Evolutionary conservation across 177 flowering plant species (phyloP).

Genomic region (Vitis hybrid): DNA sequence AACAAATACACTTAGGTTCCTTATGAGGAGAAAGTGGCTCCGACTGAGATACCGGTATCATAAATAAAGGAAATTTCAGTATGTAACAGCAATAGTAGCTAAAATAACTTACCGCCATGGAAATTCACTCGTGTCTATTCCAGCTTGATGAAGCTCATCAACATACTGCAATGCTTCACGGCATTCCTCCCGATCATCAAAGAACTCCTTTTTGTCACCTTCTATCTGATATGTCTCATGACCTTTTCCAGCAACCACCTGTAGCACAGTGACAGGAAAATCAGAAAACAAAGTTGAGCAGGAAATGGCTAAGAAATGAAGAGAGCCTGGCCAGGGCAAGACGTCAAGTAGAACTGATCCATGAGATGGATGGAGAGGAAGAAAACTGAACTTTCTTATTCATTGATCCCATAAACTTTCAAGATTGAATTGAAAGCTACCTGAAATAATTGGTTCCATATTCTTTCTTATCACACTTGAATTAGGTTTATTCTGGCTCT

Average conservation of each 20-base stretch:
- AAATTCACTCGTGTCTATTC: constrained; percentile 95
- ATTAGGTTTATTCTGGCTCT: no score
- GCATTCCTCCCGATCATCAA: constrained; percentile 96
- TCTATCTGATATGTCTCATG: constrained; percentile 83
- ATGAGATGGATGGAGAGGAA: neutral
- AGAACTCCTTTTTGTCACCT: constrained; percentile 83
- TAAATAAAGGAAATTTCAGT: neutral
- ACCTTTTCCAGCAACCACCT: constrained; percentile 98
- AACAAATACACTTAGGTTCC: neutral
- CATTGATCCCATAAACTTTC: no score
- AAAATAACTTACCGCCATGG: constrained; percentile 78
- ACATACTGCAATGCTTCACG: constrained; percentile 95
- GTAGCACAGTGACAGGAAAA: constrained; percentile 17
- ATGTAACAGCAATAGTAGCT: neutral
- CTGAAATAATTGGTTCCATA: no score
- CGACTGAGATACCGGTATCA: neutral
- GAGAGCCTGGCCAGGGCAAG: neutral
- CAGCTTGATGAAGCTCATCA: constrained; percentile 95
- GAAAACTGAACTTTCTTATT: no score
- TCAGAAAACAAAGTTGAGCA: neutral
- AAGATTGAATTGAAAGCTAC: no score
- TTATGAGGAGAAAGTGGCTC: neutral
- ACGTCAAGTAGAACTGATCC: neutral
- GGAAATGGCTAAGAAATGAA: neutral
- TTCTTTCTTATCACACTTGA: neutral